phyloP scores from a whole-genome alignment of 495 filamentous ascomycete species.

The Sordaria brevicollis region DNA sequence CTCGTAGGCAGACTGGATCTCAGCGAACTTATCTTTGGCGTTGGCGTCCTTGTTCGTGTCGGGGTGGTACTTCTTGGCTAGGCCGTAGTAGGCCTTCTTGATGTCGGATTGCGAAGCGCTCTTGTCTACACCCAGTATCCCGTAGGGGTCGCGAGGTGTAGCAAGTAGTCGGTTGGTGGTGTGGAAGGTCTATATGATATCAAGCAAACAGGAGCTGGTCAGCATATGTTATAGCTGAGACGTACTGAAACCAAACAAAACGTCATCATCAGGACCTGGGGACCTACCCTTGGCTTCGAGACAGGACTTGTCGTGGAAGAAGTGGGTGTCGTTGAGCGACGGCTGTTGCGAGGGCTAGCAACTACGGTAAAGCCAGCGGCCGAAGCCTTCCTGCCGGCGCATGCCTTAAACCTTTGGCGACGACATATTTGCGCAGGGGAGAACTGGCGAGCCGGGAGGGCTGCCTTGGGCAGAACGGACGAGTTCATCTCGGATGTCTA shows the following conservation, averaged over 20 bases:
- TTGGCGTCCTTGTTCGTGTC: constrained; percentile 91
- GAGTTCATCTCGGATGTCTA: constrained; percentile 38
- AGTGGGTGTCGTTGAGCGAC: background rate
- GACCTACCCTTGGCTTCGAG: constrained; percentile 9
- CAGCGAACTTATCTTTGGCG: constrained; percentile 89
- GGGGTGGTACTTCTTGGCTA: constrained; percentile 97
- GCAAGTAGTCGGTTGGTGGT: constrained; percentile 51
- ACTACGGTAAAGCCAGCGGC: constrained; percentile 8
- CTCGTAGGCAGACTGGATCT: constrained; percentile 88
- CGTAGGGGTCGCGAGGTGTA: constrained; percentile 70
- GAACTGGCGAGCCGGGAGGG: constrained; percentile 37
- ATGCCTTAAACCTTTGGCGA: constrained; percentile 28
- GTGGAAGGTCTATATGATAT: constrained; percentile 61
- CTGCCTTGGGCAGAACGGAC: constrained; percentile 40
- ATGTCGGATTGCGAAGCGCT: constrained; percentile 75
- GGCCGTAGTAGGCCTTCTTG: constrained; percentile 95
- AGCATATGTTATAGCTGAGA: background rate
- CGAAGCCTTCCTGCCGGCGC: constrained; percentile 7
- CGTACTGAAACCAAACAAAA: background rate
- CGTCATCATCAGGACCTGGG: background rate
- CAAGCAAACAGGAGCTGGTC: background rate
- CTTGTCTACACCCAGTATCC: constrained; percentile 72
- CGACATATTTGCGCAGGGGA: constrained; percentile 39
- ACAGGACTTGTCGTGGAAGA: background rate
- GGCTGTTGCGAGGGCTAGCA: constrained; percentile 2